Base-by-base conservation (phyloP, 2,329 filamentous ascomycete genomes). In the Penicillium sp. region DNA sequence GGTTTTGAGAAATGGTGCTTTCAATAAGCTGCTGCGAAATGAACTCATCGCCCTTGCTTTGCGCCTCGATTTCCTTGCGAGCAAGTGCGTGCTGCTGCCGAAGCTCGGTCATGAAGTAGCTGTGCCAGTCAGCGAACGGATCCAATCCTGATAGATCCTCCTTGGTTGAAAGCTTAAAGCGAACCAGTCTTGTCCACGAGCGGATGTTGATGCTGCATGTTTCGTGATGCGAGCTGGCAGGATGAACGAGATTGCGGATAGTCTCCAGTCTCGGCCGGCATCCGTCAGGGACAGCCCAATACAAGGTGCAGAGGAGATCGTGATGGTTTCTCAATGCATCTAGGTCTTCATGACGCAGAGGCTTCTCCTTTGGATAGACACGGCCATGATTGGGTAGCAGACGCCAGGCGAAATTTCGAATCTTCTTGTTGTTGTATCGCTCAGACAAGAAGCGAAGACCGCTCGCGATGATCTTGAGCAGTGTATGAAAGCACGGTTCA, bases 291-390 rank as follows among this genome's bases (percentile, higher is more conserved):
- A 77, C 75, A 34, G 74, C 74, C 69, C 74, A 81, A 58, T 82
- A 82, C 11, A 84, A 66, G 3, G 77, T 79, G 44, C 76, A 79
- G 0, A 84, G 69, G 13, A 84, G 68, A 56, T 83, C 79, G 52
- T 82, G 79, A 48, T 84, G 79, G 53, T 83, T 84, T 39, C 78
- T 74, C 37, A 83, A 64, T 1, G 80, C 78, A 42, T 78, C 74
- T 10, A 83, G 64, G 51, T 79, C 79, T 46, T 74, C 70, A 43
- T 75, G 70, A 24, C 69, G 70, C 11, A 83, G 60, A 4, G 71
- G 64, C 48, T 77, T 68, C 23, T 83, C 80, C 57, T 82, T 83
- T 1, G 74, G 77, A 59, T 81, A 80, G 5, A 68, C 74, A n/a
- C 79, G 75, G 3, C 77, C 78, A 58, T 82, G 79, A 46, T 81